phyloP scores from a whole-genome alignment of 2,329 filamentous ascomycete genomes.

The Neonectria faginata region DNA sequence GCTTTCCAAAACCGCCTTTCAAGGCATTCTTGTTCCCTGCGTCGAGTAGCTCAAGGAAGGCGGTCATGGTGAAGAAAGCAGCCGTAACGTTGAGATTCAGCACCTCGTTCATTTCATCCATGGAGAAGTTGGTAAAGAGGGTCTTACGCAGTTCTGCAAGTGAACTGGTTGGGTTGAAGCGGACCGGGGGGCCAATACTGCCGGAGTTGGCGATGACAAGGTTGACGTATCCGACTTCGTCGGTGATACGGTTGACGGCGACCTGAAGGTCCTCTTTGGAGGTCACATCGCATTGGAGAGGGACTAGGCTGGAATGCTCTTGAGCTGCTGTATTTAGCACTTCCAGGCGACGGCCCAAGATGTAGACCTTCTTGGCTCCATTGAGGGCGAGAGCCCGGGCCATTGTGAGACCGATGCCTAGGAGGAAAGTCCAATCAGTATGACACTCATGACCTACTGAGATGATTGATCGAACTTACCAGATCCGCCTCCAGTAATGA shows the following conservation, averaged over 20 bases:
- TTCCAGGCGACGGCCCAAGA: slow-evolving; percentile 63
- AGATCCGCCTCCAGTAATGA: slow-evolving; percentile 21
- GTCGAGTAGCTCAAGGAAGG: slow-evolving; percentile 75
- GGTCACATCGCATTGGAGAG: slow-evolving; percentile 59
- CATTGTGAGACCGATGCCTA: slow-evolving; percentile 63
- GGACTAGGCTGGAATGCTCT: slow-evolving; percentile 52
- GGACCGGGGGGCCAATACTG: slow-evolving; percentile 67
- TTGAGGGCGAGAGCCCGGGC: slow-evolving; percentile 64
- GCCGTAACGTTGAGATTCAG: slow-evolving; percentile 76
- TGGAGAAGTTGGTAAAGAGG: slow-evolving; percentile 62
- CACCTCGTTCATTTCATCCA: slow-evolving; percentile 71
- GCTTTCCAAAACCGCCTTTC: slow-evolving; percentile 16
- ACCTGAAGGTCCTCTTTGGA: slow-evolving; percentile 64
- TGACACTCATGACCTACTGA: too few relatives aligned
- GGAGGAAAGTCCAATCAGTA: background rate
- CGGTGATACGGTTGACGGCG: slow-evolving; percentile 67
- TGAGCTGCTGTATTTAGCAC: slow-evolving; percentile 60
- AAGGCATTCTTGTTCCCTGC: slow-evolving; percentile 65
- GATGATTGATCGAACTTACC: background rate
- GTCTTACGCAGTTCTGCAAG: slow-evolving; percentile 54
- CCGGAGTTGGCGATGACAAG: slow-evolving; percentile 77
- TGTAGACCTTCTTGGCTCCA: slow-evolving; percentile 66
- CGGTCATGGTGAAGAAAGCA: slow-evolving; percentile 77
- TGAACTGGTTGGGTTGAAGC: slow-evolving; percentile 37
- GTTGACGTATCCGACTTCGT: slow-evolving; percentile 72